Conservation (phyloP, 2,329 filamentous ascomycete genomes). For the Dactylellina drechsleri region DNA sequence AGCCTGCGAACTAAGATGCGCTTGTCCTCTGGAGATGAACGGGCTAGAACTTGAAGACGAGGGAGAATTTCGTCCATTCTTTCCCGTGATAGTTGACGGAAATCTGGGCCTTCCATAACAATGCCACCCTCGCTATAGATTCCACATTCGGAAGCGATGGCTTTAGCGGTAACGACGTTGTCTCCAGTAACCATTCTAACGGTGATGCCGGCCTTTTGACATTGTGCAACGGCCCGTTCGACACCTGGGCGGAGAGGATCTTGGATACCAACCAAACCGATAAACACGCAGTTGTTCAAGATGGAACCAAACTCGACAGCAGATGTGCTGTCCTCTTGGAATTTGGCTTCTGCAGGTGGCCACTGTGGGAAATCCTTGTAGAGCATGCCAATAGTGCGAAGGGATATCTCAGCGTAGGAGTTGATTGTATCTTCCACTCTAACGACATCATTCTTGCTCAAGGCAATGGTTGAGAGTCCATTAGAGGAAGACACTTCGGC, state of each 20-base stretch:
- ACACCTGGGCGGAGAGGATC: slow-evolving; percentile 65
- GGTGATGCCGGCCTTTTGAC: slow-evolving; percentile 64
- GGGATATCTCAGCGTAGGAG: slow-evolving; percentile 79
- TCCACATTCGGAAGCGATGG: slow-evolving; percentile 63
- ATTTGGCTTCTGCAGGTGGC: slow-evolving; percentile 75
- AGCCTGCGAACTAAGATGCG: slow-evolving; percentile 72
- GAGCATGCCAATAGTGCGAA: slow-evolving; percentile 84
- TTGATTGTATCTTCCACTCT: slow-evolving; percentile 74
- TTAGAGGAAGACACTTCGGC: slow-evolving; percentile 50
- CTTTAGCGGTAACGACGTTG: slow-evolving; percentile 64
- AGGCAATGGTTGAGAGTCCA: slow-evolving; percentile 55
- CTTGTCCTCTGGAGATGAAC: slow-evolving; percentile 77
- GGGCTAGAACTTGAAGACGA: slow-evolving; percentile 74
- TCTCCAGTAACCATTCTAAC: slow-evolving; percentile 67
- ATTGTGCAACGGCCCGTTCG: slow-evolving; percentile 62
- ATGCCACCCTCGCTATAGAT: slow-evolving; percentile 62
- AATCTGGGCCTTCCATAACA: slow-evolving; percentile 64
- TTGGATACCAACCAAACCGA: slow-evolving; percentile 65
- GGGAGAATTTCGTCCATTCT: slow-evolving; percentile 69
- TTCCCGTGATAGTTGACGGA: slow-evolving; percentile 62
- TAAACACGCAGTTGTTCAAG: slow-evolving; percentile 67
- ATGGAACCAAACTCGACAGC: slow-evolving; percentile 65
- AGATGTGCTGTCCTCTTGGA: slow-evolving; percentile 64
- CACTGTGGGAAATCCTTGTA: slow-evolving; percentile 86
- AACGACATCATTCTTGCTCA: slow-evolving; percentile 28